Conservation (phyloP, 2,329 filamentous ascomycete species). For the Xylariales sp. region DNA sequence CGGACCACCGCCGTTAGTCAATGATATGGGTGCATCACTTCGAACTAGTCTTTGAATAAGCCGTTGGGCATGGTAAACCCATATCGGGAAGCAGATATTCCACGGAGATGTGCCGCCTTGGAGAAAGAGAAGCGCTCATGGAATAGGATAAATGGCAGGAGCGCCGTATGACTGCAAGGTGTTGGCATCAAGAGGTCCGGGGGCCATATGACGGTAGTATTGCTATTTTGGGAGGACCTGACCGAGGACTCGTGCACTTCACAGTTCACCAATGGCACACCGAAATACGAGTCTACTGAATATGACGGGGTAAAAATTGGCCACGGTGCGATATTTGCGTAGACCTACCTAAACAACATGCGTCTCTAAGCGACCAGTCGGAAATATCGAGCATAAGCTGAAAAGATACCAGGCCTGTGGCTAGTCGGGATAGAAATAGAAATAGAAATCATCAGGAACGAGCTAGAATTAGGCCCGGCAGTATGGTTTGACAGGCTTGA, state of each 20-base stretch:
- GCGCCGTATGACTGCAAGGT: not conserved
- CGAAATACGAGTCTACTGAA: conserved; percentile 8
- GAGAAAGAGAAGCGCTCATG: not conserved
- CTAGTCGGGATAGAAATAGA: not conserved
- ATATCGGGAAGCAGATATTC: not conserved
- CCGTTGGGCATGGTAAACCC: not conserved
- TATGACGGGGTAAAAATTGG: conserved; percentile 4
- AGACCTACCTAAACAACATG: not conserved
- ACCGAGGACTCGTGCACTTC: not conserved
- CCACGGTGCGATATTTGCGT: conserved; percentile 19
- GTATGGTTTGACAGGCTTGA: not conserved
- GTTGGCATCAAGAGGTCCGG: no score
- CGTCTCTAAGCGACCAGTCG: not conserved
- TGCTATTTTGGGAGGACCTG: not conserved
- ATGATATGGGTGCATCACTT: not conserved
- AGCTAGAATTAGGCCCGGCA: not conserved
- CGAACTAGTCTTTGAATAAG: not conserved
- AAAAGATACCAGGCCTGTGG: not conserved
- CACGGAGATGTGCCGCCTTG: not conserved
- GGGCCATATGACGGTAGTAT: no score
- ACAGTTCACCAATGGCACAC: not conserved
- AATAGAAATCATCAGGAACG: not conserved
- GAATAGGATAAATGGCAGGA: not conserved
- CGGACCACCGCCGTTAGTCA: not conserved
- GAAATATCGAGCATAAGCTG: not conserved